Percentiles rank a stretch among this genome's conserved stretches.
These are phyloP conservation scores for Rhamnella rubrinervis DNA, from an alignment of 331 rosid species.

Conservation along the genomic window DNA sequence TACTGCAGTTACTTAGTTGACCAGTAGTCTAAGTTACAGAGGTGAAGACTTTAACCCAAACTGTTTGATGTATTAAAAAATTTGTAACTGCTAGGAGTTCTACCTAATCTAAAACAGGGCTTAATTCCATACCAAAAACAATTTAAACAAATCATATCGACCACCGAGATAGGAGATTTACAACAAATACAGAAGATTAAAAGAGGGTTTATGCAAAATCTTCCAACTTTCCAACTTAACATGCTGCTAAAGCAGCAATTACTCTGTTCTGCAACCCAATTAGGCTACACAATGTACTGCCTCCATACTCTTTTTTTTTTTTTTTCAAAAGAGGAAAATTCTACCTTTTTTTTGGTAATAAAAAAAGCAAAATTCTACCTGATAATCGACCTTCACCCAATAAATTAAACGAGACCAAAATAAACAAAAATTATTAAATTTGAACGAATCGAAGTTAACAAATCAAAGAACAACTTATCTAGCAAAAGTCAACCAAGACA, in stretches of 20 bases:
- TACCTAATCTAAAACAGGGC: too few species aligned
- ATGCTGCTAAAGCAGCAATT: background rate
- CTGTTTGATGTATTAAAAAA: too few species aligned
- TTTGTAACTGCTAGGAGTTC: too few species aligned
- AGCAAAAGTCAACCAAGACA: conserved; percentile 13
- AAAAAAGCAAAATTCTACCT: background rate
- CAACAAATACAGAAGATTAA: background rate
- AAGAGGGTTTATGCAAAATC: background rate
- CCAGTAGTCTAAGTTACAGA: background rate
- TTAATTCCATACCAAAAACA: background rate
- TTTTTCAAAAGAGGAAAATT: background rate
- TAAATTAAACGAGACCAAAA: background rate
- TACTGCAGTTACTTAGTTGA: background rate
- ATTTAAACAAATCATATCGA: background rate
- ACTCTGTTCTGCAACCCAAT: conserved; percentile 11
- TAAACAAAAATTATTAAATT: background rate
- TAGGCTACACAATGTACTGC: background rate
- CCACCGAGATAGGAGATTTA: background rate
- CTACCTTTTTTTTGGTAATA: too few species aligned
- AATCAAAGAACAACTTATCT: background rate
- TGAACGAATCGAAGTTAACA: background rate
- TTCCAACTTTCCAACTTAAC: background rate
- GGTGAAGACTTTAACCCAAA: background rate
- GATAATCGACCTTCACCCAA: background rate
- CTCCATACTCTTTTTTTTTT: too few species aligned